Evolutionary conservation across 768 basidiomycete genomes (phyloP).

Genomic region (Hygrophoropsis aurantiaca): DNA sequence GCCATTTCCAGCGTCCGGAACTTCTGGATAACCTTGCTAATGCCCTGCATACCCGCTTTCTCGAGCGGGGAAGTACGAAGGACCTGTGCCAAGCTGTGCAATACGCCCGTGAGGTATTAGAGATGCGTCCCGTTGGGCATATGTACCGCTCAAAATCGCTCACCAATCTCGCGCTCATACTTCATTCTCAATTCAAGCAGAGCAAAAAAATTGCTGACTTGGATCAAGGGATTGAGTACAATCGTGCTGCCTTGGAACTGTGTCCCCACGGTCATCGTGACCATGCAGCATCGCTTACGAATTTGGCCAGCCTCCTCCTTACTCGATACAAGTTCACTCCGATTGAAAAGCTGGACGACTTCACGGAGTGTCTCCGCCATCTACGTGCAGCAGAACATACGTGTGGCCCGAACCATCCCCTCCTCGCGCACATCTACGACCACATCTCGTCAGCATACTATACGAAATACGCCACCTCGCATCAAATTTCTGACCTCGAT

Average conservation of each 20-base stretch:
- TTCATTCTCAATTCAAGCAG: slow-evolving; percentile 12
- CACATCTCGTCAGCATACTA: not conserved
- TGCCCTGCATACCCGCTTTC: slow-evolving; percentile 9
- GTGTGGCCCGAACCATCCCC: not conserved
- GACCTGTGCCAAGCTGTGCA: slow-evolving; percentile 17
- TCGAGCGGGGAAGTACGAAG: slow-evolving; percentile 6
- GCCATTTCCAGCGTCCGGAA: not conserved
- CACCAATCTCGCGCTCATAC: slow-evolving; percentile 13
- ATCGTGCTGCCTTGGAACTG: slow-evolving; percentile 10
- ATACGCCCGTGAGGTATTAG: slow-evolving; percentile 4
- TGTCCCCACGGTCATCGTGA: slow-evolving; percentile 12
- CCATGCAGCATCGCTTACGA: slow-evolving; percentile 4
- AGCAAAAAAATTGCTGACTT: slow-evolving; percentile 9
- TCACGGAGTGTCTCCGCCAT: slow-evolving; percentile 1
- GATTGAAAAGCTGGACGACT: not conserved
- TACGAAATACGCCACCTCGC: not conserved
- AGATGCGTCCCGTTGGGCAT: slow-evolving; percentile 4
- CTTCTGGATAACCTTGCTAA: slow-evolving; percentile 11
- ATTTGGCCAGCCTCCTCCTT: slow-evolving; percentile 5
- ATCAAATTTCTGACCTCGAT: not conserved
- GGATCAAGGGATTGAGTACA: slow-evolving; percentile 10
- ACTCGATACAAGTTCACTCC: not conserved
- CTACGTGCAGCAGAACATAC: not conserved
- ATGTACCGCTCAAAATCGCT: slow-evolving; percentile 2
- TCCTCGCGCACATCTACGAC: not conserved